Percentiles rank a stretch among this genome's conserved stretches.
These are phyloP conservation scores for Cymbopogon citratus DNA, from an alignment of 176 grass and related monocot genomes.

Conservation along the genomic window DNA sequence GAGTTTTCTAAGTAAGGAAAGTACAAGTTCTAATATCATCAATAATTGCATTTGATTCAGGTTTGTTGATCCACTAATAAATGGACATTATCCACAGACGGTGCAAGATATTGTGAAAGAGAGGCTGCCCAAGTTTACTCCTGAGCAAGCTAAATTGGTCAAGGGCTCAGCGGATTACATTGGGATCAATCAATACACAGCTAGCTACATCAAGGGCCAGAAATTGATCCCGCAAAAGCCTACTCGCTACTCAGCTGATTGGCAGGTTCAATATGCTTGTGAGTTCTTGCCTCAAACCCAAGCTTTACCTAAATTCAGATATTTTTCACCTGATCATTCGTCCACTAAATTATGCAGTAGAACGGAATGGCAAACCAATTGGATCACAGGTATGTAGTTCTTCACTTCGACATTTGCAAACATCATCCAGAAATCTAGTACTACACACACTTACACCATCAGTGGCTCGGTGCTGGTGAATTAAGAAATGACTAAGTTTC, in stretches of 20 bases:
- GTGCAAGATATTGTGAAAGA: constrained; percentile 73
- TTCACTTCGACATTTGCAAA: background rate
- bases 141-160: constrained; percentile 60
- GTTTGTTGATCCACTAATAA: constrained; percentile 71
- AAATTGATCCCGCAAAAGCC: constrained; percentile 32
- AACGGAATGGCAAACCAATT: constrained; percentile 59
- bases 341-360: constrained; percentile 42
- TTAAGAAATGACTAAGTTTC: background rate
- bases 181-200: constrained; percentile 91
- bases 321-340: background rate
- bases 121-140: constrained; percentile 60
- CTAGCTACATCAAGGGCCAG: constrained; percentile 58
- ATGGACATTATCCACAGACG: constrained; percentile 61
- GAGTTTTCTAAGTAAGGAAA: background rate
- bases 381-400: constrained; percentile 51
- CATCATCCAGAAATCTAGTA: background rate
- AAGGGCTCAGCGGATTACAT: constrained; percentile 84
- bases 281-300: constrained; percentile 16
- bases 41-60: constrained; percentile 22
- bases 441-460: background rate
- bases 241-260: constrained; percentile 65
- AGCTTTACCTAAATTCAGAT: background rate
- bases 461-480: background rate
- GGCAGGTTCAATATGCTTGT: constrained; percentile 58
- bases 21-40: background rate